Percentiles rank a stretch among this genome's conserved stretches.
These are phyloP conservation scores for Pseudohalonectria lignicola DNA, from an alignment of 2,329 filamentous ascomycete species.

Conservation along the genomic window DNA sequence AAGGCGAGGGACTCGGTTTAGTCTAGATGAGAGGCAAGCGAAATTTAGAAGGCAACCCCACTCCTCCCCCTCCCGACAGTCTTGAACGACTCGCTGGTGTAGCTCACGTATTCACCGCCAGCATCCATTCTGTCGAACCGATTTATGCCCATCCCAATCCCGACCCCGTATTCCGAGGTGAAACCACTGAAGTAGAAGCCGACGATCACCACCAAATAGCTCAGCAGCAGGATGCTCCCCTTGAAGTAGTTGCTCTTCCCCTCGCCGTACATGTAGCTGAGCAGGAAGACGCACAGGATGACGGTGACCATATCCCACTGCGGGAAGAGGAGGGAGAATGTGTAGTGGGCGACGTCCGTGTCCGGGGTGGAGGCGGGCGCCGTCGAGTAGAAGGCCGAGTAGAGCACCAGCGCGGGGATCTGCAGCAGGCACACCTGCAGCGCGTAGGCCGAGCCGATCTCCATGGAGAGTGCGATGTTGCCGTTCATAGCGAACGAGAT, in stretches of 20 bases:
- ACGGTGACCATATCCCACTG: slow-evolving; percentile 99
- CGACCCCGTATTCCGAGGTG: slow-evolving; percentile 17
- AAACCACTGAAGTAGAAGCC: slow-evolving; percentile 79
- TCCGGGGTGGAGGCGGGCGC: slow-evolving; percentile 22
- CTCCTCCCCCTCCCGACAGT: slow-evolving; percentile 36
- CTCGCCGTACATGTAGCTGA: slow-evolving; percentile 96
- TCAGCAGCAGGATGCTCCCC: slow-evolving; percentile 85
- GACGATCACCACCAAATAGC: slow-evolving; percentile 82
- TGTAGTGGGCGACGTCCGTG: slow-evolving; percentile 40
- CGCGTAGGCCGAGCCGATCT: slow-evolving; percentile 95
- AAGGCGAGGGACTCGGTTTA: too few relatives aligned
- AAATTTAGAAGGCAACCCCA: slow-evolving; percentile 23
- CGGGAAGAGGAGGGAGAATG: slow-evolving; percentile 84
- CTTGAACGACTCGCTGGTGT: slow-evolving; percentile 24
- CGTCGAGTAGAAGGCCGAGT: slow-evolving; percentile 60
- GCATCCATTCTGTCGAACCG: slow-evolving; percentile 43
- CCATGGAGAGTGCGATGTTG: slow-evolving; percentile 97
- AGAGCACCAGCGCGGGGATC: slow-evolving; percentile 84
- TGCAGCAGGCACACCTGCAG: slow-evolving; percentile 92
- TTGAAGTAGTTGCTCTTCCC: slow-evolving; percentile 99
- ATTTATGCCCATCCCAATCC: slow-evolving; percentile 22
- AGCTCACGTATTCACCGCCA: slow-evolving; percentile 37
- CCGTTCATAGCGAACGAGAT: slow-evolving; percentile 99
- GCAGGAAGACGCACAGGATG: slow-evolving; percentile 87
- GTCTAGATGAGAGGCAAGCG: too few relatives aligned